Evolutionary conservation across 2,329 filamentous ascomycete species (phyloP).

Genomic region (Stagonosporopsis chrysanthemi): DNA sequence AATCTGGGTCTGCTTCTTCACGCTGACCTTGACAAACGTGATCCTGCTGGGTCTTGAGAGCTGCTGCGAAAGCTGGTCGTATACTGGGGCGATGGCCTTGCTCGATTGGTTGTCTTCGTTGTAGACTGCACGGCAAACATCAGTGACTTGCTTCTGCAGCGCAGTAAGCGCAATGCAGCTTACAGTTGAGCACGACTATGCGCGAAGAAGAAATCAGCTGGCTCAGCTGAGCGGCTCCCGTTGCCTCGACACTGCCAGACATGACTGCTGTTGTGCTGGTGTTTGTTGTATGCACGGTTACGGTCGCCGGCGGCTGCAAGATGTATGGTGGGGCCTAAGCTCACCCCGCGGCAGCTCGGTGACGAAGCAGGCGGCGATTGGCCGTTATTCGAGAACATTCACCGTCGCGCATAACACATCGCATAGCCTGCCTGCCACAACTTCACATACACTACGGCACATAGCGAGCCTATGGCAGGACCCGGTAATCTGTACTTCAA

Average conservation of each 20-base stretch:
- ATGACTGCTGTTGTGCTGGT: slow-evolving; percentile 42
- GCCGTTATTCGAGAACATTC: slow-evolving; percentile 16
- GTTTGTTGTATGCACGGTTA: slow-evolving; percentile 6
- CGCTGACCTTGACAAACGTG: slow-evolving; percentile 88
- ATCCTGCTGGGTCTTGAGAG: slow-evolving; percentile 76
- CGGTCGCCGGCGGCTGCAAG: slow-evolving; percentile 10
- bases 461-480: slow-evolving; percentile 40
- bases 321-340: slow-evolving; percentile 24
- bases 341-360: slow-evolving; percentile 11
- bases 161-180: slow-evolving; percentile 52
- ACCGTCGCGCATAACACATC: slow-evolving; percentile 6
- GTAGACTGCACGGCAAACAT: slow-evolving; percentile 68
- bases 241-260: slow-evolving; percentile 55
- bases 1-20: slow-evolving; percentile 77
- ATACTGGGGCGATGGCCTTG: slow-evolving; percentile 82
- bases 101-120: slow-evolving; percentile 88
- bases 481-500: slow-evolving; percentile 41
- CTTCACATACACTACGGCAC: neutral
- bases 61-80: slow-evolving; percentile 75
- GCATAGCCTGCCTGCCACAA: neutral
- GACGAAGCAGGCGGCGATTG: slow-evolving; percentile 10
- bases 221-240: slow-evolving; percentile 52
- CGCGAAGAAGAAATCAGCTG: slow-evolving; percentile 74
- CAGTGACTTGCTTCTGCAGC: slow-evolving; percentile 29
- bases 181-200: slow-evolving; percentile 89